Evolutionary conservation across 1,139 yeast species (phyloP).

Genomic region (Blastobotrys indianensis): DNA sequence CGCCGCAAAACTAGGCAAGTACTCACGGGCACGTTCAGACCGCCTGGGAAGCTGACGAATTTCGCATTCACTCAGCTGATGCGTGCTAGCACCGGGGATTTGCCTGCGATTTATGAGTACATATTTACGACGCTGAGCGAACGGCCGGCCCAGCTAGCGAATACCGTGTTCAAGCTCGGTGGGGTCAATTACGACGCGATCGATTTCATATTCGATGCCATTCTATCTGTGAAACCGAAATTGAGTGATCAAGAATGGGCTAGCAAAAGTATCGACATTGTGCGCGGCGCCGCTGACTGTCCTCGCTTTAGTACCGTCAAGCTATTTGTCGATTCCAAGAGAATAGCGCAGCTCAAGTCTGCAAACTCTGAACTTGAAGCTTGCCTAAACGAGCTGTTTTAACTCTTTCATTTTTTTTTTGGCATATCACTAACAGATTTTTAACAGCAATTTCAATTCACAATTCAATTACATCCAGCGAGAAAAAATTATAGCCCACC

Average conservation of each 20-base stretch:
- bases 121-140: slow-evolving; percentile 36
- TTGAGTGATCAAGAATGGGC: slow-evolving; percentile 5
- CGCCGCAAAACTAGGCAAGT: background rate
- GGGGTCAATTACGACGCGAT: slow-evolving; percentile 58
- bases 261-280: slow-evolving; percentile 12
- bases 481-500: background rate
- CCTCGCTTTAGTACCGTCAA: slow-evolving; percentile 17
- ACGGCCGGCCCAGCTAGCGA: slow-evolving; percentile 25
- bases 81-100: slow-evolving; percentile 22
- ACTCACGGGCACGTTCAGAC: slow-evolving; percentile 4
- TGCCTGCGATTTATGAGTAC: slow-evolving; percentile 38
- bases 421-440: background rate
- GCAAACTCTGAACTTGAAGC: background rate
- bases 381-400: no score
- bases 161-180: slow-evolving; percentile 37
- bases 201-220: slow-evolving; percentile 48
- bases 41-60: slow-evolving; percentile 20
- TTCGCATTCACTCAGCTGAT: slow-evolving; percentile 20
- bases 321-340: slow-evolving; percentile 11
- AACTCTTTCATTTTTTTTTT: no score
- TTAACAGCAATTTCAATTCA: background rate
- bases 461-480: background rate
- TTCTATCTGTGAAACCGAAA: slow-evolving; percentile 19
- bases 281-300: slow-evolving; percentile 13
- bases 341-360: slow-evolving; percentile 6